Evolutionary conservation across 805 yeast genomes (phyloP), one percentile per base, ranked within the genome.

Genomic region (Myxozyma udenii): DNA sequence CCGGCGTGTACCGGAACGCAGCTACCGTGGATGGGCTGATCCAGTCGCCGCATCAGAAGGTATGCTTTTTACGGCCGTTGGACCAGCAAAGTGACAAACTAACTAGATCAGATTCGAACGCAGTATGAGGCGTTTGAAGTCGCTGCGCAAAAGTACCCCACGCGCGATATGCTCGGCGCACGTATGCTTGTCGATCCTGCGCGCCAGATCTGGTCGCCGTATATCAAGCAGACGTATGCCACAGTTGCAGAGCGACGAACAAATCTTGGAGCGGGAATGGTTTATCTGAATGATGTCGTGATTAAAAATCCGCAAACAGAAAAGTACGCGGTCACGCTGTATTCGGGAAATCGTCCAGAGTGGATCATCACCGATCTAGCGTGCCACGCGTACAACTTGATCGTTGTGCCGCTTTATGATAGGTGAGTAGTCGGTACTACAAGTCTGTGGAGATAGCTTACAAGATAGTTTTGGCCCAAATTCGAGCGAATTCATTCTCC

Each of bases 361-460:
- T 85, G 93, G 93, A 73, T 76, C 28, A 64, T 84, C 18, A 67
- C 85, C 25, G 93, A 85, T 68, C 66, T 84, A 61, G 89, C 88
- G 0, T 79, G 85, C 61, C 76, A 74, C 40, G 74, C 80, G 5
- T 83, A 78, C 69, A 75, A 76, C 66, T 75, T 72, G 37, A 66
- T 78, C n/a, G 74, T 75, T 52, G 79, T 81, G 9, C 76, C 81
- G 3, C 64, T 79, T 21, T 79, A 79, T 61, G 83, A 80, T 41
- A 55, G 49, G 55, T 51, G 14, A 14, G 55, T 37, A 14, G 9
- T n/a, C 2, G 5, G 11, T 22, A 3, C 26, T 9, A 18, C 14
- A 9, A 18, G 21, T 38, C 6, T 16, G 19, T n/a, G 7, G 23
- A 28, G 12, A 16, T 4, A 3, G 12, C 2, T 16, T 28, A 9